Evolutionary conservation across 2,329 filamentous ascomycete species (phyloP).

Genomic region (Emmonsiellopsis sp.): DNA sequence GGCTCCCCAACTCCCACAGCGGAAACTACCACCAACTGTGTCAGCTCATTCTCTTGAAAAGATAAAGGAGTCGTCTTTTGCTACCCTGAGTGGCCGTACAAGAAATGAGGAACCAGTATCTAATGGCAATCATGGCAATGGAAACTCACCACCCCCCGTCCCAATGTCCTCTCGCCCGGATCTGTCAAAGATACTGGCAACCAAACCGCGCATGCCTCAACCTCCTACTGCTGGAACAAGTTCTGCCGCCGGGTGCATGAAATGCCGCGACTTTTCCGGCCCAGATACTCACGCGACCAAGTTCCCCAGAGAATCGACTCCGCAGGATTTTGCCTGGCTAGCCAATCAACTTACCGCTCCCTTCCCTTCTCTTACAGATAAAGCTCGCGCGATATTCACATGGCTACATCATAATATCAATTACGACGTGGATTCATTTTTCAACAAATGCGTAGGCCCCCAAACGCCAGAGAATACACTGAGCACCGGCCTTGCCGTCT

Average conservation of each 20-base stretch:
- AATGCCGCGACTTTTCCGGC: conserved; percentile 79
- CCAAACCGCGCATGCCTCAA: conserved; percentile 32
- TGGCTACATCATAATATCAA: conserved; percentile 92
- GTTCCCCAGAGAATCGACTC: conserved; percentile 64
- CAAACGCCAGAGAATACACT: conserved; percentile 66
- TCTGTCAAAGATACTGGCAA: conserved; percentile 46
- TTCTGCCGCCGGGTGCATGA: conserved; percentile 48
- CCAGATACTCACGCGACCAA: conserved; percentile 70
- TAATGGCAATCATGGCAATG: conserved; percentile 13
- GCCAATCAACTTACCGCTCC: conserved; percentile 68
- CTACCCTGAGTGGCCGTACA: conserved; percentile 14
- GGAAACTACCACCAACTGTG: conserved; percentile 25
- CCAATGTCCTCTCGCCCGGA: conserved; percentile 50
- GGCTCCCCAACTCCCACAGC: conserved; percentile 6
- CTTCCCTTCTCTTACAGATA: conserved; percentile 77
- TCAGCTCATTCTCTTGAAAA: conserved; percentile 27
- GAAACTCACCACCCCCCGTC: conserved; percentile 38
- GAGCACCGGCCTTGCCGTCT: conserved; percentile 72
- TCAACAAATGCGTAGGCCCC: conserved; percentile 57
- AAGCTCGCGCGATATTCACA: conserved; percentile 84
- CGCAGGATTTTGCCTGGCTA: conserved; percentile 60
- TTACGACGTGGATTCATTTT: conserved; percentile 76
- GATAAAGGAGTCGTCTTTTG: conserved; percentile 39
- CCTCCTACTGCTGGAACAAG: neutral
- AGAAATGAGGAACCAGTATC: conserved; percentile 9